Conservation (phyloP, 1,139 yeast genomes). For the Candida sanyaensis region DNA sequence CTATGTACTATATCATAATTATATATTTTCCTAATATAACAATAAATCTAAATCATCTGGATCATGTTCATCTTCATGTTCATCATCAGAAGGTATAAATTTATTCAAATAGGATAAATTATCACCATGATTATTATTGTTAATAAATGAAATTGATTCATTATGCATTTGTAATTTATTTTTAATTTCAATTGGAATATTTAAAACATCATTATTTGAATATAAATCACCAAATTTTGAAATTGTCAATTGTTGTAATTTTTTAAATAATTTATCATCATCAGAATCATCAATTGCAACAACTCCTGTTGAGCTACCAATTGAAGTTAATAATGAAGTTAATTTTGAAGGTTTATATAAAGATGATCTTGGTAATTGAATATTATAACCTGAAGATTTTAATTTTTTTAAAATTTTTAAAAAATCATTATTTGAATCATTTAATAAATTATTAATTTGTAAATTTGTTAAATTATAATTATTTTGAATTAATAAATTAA, state of each 20-base stretch:
- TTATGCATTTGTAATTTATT: not conserved
- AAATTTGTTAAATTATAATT: constrained; percentile 8
- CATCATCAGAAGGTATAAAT: not conserved
- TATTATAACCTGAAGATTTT: constrained; percentile 6
- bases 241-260: not conserved
- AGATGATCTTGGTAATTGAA: not conserved
- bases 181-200: not conserved
- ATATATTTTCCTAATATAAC: not conserved
- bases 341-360: not conserved
- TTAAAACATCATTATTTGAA: not conserved
- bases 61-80: not conserved
- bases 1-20: not conserved
- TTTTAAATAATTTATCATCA: not conserved
- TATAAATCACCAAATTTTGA: not conserved
- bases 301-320: not conserved
- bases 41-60: not conserved
- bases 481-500: constrained; percentile 3
- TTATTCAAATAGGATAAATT: not conserved
- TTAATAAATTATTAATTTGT: constrained; percentile 8
- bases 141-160: not conserved
- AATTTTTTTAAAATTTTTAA: constrained; percentile 3
- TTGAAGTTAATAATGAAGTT: not conserved
- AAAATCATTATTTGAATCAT: constrained; percentile 7
- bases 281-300: not conserved
- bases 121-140: not conserved